Evolutionary conservation across 495 filamentous ascomycete genomes (phyloP).

Genomic region (Rusavskia elegans): DNA sequence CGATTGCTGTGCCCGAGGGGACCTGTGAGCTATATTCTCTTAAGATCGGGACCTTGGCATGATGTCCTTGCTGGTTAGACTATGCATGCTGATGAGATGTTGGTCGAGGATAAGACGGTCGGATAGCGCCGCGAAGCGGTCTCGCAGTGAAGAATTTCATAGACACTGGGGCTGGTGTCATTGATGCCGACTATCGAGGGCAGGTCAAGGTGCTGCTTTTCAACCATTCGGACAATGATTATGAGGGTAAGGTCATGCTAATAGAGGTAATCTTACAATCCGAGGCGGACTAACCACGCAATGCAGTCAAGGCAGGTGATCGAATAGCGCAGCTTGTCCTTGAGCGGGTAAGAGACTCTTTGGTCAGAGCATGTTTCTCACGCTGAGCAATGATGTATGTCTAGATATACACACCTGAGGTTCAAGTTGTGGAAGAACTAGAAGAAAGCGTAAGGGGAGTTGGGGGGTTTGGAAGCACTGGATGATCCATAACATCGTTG

Average conservation of each 20-base stretch:
- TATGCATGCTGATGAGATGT: not conserved
- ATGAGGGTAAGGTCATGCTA: constrained; percentile 26
- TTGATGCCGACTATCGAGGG: constrained; percentile 93
- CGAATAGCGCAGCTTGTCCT: constrained; percentile 85
- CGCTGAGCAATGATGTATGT: constrained; percentile 3
- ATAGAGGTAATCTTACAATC: not conserved
- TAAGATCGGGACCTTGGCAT: not conserved
- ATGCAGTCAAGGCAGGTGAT: constrained; percentile 63
- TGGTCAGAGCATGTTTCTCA: not conserved
- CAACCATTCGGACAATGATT: constrained; percentile 76
- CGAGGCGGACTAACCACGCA: not conserved
- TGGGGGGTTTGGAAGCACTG: constrained; percentile 91
- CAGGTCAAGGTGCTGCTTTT: constrained; percentile 88
- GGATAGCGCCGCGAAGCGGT: constrained; percentile 81
- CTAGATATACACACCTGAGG: constrained; percentile 77
- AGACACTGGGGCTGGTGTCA: constrained; percentile 86
- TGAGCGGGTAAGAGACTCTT: constrained; percentile 41
- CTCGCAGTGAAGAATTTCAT: constrained; percentile 89
- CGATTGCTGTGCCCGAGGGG: constrained; percentile 71
- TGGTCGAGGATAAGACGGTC: constrained; percentile 45
- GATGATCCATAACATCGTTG: constrained; percentile 15
- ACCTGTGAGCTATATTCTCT: constrained; percentile 45
- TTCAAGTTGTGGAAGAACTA: constrained; percentile 70
- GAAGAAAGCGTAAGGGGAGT: constrained; percentile 82
- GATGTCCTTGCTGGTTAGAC: no score